Base-by-base conservation (phyloP, 2,329 filamentous ascomycete species). In the Monosporascus sp. region DNA sequence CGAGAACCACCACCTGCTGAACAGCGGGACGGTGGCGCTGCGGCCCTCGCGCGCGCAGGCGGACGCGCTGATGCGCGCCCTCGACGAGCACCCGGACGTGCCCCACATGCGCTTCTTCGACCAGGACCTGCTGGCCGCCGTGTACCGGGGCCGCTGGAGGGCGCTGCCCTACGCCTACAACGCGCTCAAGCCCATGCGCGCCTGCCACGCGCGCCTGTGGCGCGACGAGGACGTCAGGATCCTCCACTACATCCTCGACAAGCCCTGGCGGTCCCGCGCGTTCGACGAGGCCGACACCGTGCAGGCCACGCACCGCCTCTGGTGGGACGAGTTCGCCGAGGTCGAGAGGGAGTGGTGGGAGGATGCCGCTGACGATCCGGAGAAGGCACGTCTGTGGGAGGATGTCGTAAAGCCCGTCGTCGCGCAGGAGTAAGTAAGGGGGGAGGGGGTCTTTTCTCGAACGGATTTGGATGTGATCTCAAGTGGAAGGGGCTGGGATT, bases 1-100 rank as follows among this genome's bases (percentile, higher is more conserved):
- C 3, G 57, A 58, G 31, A 68, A 67, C 57, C 66, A 70, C 59
- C 67, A 68, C 61, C 61, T 69, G 17, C 65, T 69, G n/a, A 70
- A 69, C 60, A 67, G 65, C 51, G 67, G 66, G 22, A 69, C 67
- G 18, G 65, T 69, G 3, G 63, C 68, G 41, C 44, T 70, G n/a
- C 55, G 52, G 51, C 67, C 67, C 4, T 70, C 67, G 14, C 54
- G 61, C 38, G 27, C 52, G 49, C 57, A 67, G 50, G 68, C 59
- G 54, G 64, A 64, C 50, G 56, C 54, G 18, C 60, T 69, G n/a
- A 64, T 70, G 37, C 50, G 67, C 52, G 57, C 65, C 54, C 59
- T 66, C 67, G 64, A 66, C 59, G 65, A 60, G 6, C 64, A 64
- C 48, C 64, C 64, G 20, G 65, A 63, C 50, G 63, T 64, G n/a